A percentile compares a stretch with the other conserved stretches of the same genome.
These are phyloP conservation scores for Hyaloperonospora arabidopsidis DNA, from an alignment of 352 stramenopile genomes.

Conservation along the genomic window DNA sequence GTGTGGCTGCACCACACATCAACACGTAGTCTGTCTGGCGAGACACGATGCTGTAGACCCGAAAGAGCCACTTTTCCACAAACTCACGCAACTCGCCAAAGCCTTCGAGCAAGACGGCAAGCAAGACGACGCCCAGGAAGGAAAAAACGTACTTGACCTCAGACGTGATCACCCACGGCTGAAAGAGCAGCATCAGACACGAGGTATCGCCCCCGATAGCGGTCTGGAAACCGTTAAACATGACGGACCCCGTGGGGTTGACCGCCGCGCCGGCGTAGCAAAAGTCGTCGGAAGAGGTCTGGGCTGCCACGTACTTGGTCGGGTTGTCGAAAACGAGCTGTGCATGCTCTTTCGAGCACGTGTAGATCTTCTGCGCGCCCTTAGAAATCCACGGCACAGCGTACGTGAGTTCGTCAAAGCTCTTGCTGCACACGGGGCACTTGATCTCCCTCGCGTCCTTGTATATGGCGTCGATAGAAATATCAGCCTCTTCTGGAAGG, in stretches of 20 bases:
- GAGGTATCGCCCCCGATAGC: conserved; percentile 48
- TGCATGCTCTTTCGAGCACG: conserved; percentile 55
- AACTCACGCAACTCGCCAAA: conserved; percentile 49
- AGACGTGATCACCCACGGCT: conserved; percentile 64
- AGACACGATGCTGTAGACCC: conserved; percentile 45
- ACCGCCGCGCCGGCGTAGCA: conserved; percentile 40
- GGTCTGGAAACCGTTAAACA: conserved; percentile 81
- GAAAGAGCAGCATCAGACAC: conserved; percentile 72
- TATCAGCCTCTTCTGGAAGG: conserved; percentile 33
- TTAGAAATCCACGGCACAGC: conserved; percentile 70
- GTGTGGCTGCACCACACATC: conserved; percentile 26
- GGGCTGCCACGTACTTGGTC: conserved; percentile 33
- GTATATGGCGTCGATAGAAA: conserved; percentile 63
- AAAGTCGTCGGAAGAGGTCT: conserved; percentile 33
- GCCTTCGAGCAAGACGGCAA: conserved; percentile 61
- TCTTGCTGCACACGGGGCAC: conserved; percentile 60
- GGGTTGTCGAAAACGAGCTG: conserved; percentile 47
- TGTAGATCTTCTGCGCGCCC: conserved; percentile 66
- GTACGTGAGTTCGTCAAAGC: conserved; percentile 53
- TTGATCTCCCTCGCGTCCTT: conserved; percentile 47
- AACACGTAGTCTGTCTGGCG: conserved; percentile 52
- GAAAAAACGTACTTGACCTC: conserved; percentile 65
- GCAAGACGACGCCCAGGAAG: conserved; percentile 61
- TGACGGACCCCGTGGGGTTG: conserved; percentile 50
- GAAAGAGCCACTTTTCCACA: conserved; percentile 40